Conservation (phyloP, 2,329 filamentous ascomycete species). For the Domatiomyces globalis region DNA sequence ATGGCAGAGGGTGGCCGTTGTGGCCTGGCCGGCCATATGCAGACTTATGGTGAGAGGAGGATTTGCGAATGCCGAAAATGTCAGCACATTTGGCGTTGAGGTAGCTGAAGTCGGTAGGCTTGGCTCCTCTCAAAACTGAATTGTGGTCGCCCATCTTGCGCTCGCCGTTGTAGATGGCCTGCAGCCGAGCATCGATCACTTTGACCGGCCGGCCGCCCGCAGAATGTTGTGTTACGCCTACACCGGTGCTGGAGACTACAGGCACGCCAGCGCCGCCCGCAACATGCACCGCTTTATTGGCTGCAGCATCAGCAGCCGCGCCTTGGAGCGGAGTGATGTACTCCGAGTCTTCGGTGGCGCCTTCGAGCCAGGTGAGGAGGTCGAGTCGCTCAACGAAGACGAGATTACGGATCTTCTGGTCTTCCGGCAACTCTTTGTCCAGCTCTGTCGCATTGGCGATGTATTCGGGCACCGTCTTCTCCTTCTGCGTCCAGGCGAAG, state of each 20-base stretch:
- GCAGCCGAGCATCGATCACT: slow-evolving; percentile 65
- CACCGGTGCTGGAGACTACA: slow-evolving; percentile 28
- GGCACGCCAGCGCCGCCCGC: slow-evolving; percentile 35
- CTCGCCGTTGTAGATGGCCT: slow-evolving; percentile 84
- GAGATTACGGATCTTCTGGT: slow-evolving; percentile 66
- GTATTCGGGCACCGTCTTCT: slow-evolving; percentile 80
- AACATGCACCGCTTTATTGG: slow-evolving; percentile 35
- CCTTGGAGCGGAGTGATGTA: slow-evolving; percentile 75
- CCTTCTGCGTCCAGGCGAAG: slow-evolving; percentile 90
- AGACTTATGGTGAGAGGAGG: not conserved
- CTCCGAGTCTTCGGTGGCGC: slow-evolving; percentile 78
- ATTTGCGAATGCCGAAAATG: not conserved
- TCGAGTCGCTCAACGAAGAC: slow-evolving; percentile 86
- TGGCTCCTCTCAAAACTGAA: slow-evolving; percentile 69
- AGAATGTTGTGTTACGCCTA: slow-evolving; percentile 23
- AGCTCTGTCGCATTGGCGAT: slow-evolving; percentile 68
- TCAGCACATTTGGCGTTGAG: not conserved
- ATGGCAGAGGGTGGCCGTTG: slow-evolving; percentile 10
- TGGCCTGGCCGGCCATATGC: slow-evolving; percentile 1
- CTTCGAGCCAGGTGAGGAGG: slow-evolving; percentile 83
- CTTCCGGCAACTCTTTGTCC: slow-evolving; percentile 55
- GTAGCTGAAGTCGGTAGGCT: slow-evolving; percentile 47
- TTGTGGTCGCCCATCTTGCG: slow-evolving; percentile 87
- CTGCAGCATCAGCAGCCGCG: slow-evolving; percentile 35
- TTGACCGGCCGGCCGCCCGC: slow-evolving; percentile 40